Evolutionary conservation across 306 rosid genomes (phyloP).

Genomic region (Prunus fruticosa): DNA sequence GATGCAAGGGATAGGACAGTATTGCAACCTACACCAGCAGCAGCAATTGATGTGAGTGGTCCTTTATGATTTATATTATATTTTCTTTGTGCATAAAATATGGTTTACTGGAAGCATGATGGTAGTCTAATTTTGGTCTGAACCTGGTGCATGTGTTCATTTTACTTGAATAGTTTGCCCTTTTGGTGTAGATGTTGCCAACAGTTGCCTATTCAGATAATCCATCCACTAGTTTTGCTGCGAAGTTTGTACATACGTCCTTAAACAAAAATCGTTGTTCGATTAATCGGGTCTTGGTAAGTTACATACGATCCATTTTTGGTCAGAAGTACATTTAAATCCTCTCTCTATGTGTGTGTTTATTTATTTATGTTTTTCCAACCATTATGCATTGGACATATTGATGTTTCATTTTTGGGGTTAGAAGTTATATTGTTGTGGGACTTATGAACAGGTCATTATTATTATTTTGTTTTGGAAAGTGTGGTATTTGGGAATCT

Average conservation of each 20-base stretch:
- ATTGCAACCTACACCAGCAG: constrained; percentile 86
- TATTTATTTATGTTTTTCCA: background rate
- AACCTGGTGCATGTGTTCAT: constrained; percentile 16
- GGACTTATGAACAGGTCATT: background rate
- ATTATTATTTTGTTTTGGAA: no score
- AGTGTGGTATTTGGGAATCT: background rate
- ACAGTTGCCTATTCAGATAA: constrained; percentile 86
- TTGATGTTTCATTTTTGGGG: background rate
- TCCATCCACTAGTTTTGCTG: constrained; percentile 93
- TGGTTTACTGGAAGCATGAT: constrained; percentile 5
- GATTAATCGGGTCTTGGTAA: constrained; percentile 88
- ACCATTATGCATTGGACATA: background rate
- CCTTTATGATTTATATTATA: constrained; percentile 2
- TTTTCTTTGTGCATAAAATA: constrained; percentile 1
- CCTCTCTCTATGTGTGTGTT: background rate
- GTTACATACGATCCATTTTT: constrained; percentile 32
- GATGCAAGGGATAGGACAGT: constrained; percentile 87
- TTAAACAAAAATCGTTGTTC: constrained; percentile 92
- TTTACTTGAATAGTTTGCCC: constrained; percentile 13
- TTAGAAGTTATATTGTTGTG: background rate
- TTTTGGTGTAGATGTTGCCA: constrained; percentile 75
- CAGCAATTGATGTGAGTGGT: constrained; percentile 82
- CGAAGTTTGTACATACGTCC: constrained; percentile 95
- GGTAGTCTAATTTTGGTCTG: background rate
- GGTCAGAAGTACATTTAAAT: background rate